phyloP scores from a whole-genome alignment of 352 stramenopile species.

The Globisporangium apiculatum region DNA sequence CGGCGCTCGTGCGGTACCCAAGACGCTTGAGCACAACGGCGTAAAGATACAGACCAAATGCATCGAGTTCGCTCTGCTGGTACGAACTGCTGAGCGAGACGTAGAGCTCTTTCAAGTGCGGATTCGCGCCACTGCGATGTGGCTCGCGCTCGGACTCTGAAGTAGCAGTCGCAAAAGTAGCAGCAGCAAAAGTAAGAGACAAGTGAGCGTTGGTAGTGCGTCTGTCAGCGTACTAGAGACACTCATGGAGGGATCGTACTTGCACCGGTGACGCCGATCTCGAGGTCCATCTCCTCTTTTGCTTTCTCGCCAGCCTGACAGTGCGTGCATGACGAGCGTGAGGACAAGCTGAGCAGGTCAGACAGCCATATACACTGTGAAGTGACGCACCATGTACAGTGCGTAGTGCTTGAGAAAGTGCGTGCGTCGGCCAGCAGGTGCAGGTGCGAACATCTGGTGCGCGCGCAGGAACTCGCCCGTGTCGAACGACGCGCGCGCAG shows the following conservation, averaged over 20 bases:
- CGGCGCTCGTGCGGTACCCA: conserved; percentile 53
- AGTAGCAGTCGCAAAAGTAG: not conserved
- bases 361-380: not conserved
- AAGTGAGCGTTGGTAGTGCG: not conserved
- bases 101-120: conserved; percentile 68
- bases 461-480: conserved; percentile 68
- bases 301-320: conserved; percentile 66
- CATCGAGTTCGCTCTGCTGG: conserved; percentile 47
- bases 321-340: not conserved
- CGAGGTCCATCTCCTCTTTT: conserved; percentile 72
- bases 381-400: conserved; percentile 46
- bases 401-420: conserved; percentile 75
- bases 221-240: not conserved
- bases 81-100: conserved; percentile 41
- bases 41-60: conserved; percentile 78
- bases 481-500: conserved; percentile 63
- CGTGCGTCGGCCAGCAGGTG: conserved; percentile 16
- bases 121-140: conserved; percentile 47
- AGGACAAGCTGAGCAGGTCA: not conserved
- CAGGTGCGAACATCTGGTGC: conserved; percentile 38
- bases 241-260: conserved; percentile 19
- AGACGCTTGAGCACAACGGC: conserved; percentile 63
- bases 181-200: not conserved
- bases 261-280: conserved; percentile 54
- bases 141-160: conserved; percentile 27